These are phyloP conservation scores for Tympanopsis confertula DNA, from an alignment of 2,329 filamentous ascomycete genomes.

Conservation along the genomic window DNA sequence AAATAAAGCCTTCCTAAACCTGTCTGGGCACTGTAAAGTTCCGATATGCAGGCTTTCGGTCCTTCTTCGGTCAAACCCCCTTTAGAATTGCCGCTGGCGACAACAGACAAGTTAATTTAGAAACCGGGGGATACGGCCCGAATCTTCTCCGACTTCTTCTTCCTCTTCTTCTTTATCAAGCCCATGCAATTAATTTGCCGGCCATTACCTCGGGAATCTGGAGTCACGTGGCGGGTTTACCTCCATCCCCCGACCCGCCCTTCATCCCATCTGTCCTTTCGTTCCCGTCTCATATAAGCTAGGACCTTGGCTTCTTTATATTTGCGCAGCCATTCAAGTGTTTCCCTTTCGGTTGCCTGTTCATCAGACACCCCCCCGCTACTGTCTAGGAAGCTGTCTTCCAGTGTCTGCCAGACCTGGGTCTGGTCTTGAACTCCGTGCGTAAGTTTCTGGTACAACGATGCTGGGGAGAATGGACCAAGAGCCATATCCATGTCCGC, in stretches of 20 bases:
- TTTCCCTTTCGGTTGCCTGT: constrained; percentile 66
- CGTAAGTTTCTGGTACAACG: constrained; percentile 70
- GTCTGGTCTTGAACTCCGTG: constrained; percentile 76
- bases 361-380: constrained; percentile 26
- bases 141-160: too few relatives aligned
- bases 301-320: constrained; percentile 71
- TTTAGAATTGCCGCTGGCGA: too few relatives aligned
- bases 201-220: too few relatives aligned
- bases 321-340: constrained; percentile 70
- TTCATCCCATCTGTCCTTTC: constrained; percentile 91
- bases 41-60: too few relatives aligned
- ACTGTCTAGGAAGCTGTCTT: constrained; percentile 81
- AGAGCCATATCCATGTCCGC: constrained; percentile 78
- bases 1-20: too few relatives aligned
- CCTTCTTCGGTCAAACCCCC: too few relatives aligned
- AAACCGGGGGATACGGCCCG: too few relatives aligned
- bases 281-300: constrained; percentile 71
- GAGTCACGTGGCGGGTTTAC: too few relatives aligned
- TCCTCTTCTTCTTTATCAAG: too few relatives aligned
- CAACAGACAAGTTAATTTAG: too few relatives aligned
- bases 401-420: constrained; percentile 65
- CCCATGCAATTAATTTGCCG: too few relatives aligned
- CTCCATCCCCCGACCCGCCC: constrained; percentile 90
- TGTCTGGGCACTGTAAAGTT: too few relatives aligned
- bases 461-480: constrained; percentile 73